phyloP scores from a whole-genome alignment of 768 basidiomycete species.

The Coprinellus aureogranulatus region DNA sequence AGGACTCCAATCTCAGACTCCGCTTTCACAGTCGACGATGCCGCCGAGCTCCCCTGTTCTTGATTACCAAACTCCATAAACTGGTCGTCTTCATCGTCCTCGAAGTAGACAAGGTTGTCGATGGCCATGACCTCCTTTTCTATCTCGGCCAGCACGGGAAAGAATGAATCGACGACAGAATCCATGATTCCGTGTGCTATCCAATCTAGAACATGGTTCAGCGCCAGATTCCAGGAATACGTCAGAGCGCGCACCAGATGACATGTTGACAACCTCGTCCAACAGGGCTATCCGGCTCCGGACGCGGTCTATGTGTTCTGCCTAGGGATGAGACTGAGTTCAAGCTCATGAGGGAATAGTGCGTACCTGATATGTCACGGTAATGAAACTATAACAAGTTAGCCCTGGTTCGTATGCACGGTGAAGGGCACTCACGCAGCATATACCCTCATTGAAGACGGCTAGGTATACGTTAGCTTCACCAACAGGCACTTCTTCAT shows the following conservation, averaged over 20 bases:
- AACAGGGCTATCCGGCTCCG: constrained; percentile 65
- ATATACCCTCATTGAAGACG: constrained; percentile 86
- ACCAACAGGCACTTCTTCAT: constrained; percentile 49
- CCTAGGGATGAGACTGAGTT: constrained; percentile 3
- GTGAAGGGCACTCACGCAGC: constrained; percentile 47
- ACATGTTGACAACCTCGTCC: constrained; percentile 62
- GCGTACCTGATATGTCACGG: constrained; percentile 69
- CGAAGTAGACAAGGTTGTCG: constrained; percentile 63
- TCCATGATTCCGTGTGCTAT: constrained; percentile 91
- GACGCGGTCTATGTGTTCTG: constrained; percentile 77
- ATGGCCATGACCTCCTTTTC: constrained; percentile 78
- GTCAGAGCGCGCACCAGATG: constrained; percentile 54
- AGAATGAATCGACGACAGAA: constrained; percentile 92
- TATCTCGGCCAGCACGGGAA: constrained; percentile 78
- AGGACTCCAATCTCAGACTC: neutral
- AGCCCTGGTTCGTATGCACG: constrained; percentile 3
- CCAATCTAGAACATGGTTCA: constrained; percentile 62
- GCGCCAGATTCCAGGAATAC: neutral
- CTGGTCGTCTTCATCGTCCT: constrained; percentile 1
- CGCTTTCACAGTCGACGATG: constrained; percentile 1
- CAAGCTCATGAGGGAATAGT: constrained; percentile 2
- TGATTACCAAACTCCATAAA: neutral
- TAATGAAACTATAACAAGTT: constrained; percentile 74
- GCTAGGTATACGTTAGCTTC: constrained; percentile 87
- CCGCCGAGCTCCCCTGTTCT: neutral